A percentile compares a stretch with the other conserved stretches of the same genome.
phyloP scores from a whole-genome alignment of 208 protist species.

The Leishmania guyanensis region DNA sequence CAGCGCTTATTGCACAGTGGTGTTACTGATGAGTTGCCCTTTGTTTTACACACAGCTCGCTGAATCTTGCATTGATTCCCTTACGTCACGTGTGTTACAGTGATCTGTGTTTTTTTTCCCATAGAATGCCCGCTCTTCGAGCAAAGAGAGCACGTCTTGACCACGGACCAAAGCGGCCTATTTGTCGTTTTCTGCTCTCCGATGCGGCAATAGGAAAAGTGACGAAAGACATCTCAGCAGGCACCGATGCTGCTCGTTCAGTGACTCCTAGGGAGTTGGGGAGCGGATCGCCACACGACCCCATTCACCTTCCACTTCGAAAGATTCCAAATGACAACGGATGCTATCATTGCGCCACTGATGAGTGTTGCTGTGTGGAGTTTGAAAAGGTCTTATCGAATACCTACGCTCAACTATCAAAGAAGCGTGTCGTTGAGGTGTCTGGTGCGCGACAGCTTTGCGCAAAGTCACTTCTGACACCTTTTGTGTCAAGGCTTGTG shows the following conservation, averaged over 20 bases:
- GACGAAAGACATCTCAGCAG: slow-evolving; percentile 6
- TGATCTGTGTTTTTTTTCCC: not conserved
- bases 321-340: slow-evolving; percentile 52
- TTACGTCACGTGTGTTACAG: not conserved
- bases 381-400: slow-evolving; percentile 53
- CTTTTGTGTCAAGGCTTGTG: slow-evolving; percentile 75
- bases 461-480: slow-evolving; percentile 84
- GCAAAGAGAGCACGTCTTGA: slow-evolving; percentile 21
- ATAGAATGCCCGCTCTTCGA: slow-evolving; percentile 23
- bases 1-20: too few species aligned
- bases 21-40: not conserved
- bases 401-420: slow-evolving; percentile 44
- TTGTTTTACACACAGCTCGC: not conserved
- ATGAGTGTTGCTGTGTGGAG: slow-evolving; percentile 52
- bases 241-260: slow-evolving; percentile 18
- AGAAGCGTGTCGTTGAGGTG: slow-evolving; percentile 78
- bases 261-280: slow-evolving; percentile 37
- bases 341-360: slow-evolving; percentile 63
- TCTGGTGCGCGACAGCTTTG: slow-evolving; percentile 66
- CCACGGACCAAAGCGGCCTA: slow-evolving; percentile 15
- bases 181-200: slow-evolving; percentile 41
- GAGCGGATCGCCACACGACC: slow-evolving; percentile 49
- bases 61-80: too few species aligned
- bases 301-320: slow-evolving; percentile 57
- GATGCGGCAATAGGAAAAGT: slow-evolving; percentile 35